Conservation (phyloP, 1,284 basidiomycete species). For the Trametes versicolor region DNA sequence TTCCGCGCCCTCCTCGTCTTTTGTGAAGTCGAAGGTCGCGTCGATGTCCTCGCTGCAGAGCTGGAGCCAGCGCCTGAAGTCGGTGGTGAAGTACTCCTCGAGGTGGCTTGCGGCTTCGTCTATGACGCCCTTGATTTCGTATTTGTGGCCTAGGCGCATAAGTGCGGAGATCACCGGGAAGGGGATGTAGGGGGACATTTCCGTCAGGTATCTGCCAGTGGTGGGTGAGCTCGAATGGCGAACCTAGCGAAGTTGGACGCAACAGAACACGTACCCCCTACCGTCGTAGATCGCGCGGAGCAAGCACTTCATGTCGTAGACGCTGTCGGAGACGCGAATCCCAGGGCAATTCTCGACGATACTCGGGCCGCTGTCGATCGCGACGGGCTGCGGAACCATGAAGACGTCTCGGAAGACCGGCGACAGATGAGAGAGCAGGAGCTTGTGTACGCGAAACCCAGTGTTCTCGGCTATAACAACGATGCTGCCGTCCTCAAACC, state of each 20-base stretch:
- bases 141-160: constrained; percentile 21
- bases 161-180: constrained; percentile 4
- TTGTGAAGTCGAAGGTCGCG: neutral
- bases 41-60: neutral
- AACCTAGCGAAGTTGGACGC: too few species aligned
- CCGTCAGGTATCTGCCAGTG: neutral
- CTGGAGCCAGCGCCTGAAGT: constrained; percentile 7
- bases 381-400: constrained; percentile 24
- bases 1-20: constrained; percentile 3
- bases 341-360: constrained; percentile 7
- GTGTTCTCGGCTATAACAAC: constrained; percentile 32
- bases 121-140: constrained; percentile 4
- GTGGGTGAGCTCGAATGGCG: neutral
- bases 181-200: neutral
- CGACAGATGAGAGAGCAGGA: constrained; percentile 32
- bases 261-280: neutral
- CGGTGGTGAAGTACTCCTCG: neutral
- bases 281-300: neutral
- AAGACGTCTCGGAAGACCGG: constrained; percentile 38
- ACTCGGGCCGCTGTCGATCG: neutral
- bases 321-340: constrained; percentile 8
- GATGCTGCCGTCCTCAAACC: constrained; percentile 40
- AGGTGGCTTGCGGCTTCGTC: constrained; percentile 5
- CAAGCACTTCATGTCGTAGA: neutral
- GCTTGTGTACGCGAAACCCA: constrained; percentile 35